phyloP scores from a whole-genome alignment of 305 asterid genomes.

The Rubia peregrina region DNA sequence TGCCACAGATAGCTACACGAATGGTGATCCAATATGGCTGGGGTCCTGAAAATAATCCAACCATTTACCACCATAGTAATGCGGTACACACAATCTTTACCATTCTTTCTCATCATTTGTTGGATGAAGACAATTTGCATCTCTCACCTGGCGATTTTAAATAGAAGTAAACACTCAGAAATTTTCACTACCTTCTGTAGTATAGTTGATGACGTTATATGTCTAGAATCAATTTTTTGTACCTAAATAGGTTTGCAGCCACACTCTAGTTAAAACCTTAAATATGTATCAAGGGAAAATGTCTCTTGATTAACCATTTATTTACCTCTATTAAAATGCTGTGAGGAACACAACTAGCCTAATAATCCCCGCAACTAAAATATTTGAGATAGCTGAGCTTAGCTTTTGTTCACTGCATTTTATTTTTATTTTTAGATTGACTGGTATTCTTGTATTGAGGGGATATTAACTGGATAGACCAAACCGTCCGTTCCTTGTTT shows the following conservation, averaged over 20 bases:
- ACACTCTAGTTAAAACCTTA: background rate
- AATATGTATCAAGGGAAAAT: background rate
- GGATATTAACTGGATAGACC: too few species aligned
- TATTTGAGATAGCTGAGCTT: background rate
- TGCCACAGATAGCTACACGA: slow-evolving; percentile 80
- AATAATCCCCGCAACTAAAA: background rate
- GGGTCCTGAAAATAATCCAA: slow-evolving; percentile 88
- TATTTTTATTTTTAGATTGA: background rate
- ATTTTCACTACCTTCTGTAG: background rate
- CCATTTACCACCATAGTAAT: slow-evolving; percentile 76
- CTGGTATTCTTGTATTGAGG: background rate
- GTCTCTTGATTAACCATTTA: background rate
- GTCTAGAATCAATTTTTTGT: background rate
- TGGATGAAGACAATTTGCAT: background rate
- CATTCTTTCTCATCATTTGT: background rate
- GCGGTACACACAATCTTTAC: slow-evolving; percentile 47
- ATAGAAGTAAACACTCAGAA: background rate
- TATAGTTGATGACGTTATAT: background rate
- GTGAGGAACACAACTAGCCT: background rate
- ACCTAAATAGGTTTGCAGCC: background rate
- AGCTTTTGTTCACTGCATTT: background rate
- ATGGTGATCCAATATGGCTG: slow-evolving; percentile 96
- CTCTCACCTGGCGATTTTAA: background rate
- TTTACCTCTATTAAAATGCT: background rate
- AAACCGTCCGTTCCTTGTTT: too few species aligned